Conservation (phyloP, 2,329 filamentous ascomycete genomes). For the Arachnopeziza araneosa region DNA sequence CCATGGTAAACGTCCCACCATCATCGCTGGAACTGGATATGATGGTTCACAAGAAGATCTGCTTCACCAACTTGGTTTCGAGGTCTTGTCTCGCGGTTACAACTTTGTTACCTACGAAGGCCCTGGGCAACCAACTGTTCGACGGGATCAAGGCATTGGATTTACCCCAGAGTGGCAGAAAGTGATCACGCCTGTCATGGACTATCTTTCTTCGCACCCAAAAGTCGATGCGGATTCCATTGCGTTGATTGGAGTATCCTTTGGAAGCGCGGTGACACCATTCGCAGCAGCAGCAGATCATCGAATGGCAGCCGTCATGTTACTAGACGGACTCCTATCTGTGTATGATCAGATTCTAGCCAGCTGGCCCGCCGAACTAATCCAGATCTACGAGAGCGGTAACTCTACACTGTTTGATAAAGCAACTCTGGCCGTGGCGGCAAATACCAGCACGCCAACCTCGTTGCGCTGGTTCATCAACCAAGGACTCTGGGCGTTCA, state of each 20-base stretch:
- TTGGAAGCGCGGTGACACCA: conserved; percentile 37
- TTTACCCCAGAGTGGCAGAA: conserved; percentile 41
- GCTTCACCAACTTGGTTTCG: conserved; percentile 33
- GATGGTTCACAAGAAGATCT: conserved; percentile 41
- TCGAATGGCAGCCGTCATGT: conserved; percentile 35
- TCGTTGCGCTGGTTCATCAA: conserved; percentile 10
- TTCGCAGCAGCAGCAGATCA: conserved; percentile 41
- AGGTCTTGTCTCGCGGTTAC: conserved; percentile 36
- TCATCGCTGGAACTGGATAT: conserved; percentile 39
- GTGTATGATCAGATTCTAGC: neutral
- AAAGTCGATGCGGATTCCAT: conserved; percentile 31
- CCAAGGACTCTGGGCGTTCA: conserved; percentile 1
- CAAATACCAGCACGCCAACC: neutral
- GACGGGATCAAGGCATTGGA: conserved; percentile 36
- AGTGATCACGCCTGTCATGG: conserved; percentile 37
- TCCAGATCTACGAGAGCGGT: neutral
- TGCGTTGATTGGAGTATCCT: conserved; percentile 36
- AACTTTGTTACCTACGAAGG: conserved; percentile 43
- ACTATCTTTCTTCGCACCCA: conserved; percentile 29
- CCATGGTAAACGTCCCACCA: conserved; percentile 30
- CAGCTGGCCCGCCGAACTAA: neutral
- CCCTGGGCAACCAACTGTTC: conserved; percentile 38
- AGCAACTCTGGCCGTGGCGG: neutral
- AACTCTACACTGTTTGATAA: neutral
- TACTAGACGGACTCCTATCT: conserved; percentile 34